Percentiles rank a stretch among this genome's conserved stretches.
These are phyloP conservation scores for Sungouiozyma ichnusensis DNA, from an alignment of 805 yeast genomes.

Conservation along the genomic window DNA sequence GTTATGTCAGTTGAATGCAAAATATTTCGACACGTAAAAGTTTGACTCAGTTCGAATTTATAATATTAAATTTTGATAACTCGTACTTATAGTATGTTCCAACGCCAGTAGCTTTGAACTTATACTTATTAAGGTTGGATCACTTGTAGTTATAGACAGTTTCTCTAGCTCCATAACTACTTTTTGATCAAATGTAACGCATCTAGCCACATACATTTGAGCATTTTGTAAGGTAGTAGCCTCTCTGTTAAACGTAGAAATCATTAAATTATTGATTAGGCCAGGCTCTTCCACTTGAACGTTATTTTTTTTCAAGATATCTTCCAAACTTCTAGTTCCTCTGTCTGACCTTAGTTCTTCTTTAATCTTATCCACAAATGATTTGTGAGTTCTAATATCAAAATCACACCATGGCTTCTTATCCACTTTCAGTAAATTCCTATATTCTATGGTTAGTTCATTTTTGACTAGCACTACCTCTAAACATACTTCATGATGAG, in stretches of 20 bases:
- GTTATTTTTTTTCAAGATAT: constrained; percentile 33
- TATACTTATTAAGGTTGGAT: constrained; percentile 53
- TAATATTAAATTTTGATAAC: constrained; percentile 6
- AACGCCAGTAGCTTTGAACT: constrained; percentile 53
- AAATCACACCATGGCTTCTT: constrained; percentile 56
- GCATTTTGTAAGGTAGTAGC: constrained; percentile 30
- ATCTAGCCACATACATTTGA: constrained; percentile 47
- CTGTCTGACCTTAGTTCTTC: constrained; percentile 43
- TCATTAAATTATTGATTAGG: constrained; percentile 27
- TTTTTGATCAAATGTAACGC: constrained; percentile 46
- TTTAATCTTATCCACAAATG: constrained; percentile 49
- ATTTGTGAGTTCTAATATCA: constrained; percentile 35
- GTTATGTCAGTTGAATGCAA: neutral
- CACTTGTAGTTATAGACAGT: constrained; percentile 52
- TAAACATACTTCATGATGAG: constrained; percentile 34
- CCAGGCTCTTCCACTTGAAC: constrained; percentile 24
- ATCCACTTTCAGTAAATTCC: constrained; percentile 38
- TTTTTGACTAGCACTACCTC: constrained; percentile 53
- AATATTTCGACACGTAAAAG: too few species aligned
- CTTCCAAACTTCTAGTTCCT: constrained; percentile 26
- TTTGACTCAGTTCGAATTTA: neutral
- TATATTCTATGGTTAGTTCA: constrained; percentile 52
- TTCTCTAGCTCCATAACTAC: constrained; percentile 56
- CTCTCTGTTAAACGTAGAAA: constrained; percentile 28
- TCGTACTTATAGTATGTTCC: constrained; percentile 27